These are phyloP conservation scores for Volvox reticuliferus DNA, from an alignment of 139 green algal genomes.

Conservation along the genomic window DNA sequence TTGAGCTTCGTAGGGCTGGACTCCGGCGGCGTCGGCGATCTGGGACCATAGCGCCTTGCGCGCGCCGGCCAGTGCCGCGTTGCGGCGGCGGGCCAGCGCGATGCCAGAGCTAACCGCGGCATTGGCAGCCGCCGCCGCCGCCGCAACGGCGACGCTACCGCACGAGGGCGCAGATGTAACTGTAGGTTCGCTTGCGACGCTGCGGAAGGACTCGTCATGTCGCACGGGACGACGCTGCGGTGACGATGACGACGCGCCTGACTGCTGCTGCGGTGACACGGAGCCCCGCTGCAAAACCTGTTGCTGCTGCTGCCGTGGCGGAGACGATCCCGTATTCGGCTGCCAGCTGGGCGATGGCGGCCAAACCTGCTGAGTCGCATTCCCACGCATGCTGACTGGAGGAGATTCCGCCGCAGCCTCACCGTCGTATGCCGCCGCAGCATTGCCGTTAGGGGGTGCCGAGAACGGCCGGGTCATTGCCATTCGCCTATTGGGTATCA, in stretches of 20 bases:
- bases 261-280: background rate
- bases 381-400: background rate
- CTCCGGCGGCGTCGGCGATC: conserved; percentile 24
- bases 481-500: background rate
- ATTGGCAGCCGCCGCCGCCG: background rate
- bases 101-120: background rate
- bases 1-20: conserved; percentile 24
- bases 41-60: conserved; percentile 32
- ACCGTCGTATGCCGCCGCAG: background rate
- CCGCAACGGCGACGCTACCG: background rate
- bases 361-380: background rate
- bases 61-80: background rate
- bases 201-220: background rate
- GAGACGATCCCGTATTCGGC: background rate
- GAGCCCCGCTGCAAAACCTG: background rate
- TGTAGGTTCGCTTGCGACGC: background rate
- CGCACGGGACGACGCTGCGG: background rate
- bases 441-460: background rate
- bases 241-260: background rate
- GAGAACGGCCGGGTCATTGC: conserved; percentile 1
- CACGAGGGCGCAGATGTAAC: background rate
- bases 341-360: background rate
- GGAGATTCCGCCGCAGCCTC: background rate
- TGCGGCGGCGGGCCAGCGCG: background rate
- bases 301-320: background rate